These are phyloP conservation scores for Pseudotsuga menziesii DNA, from an alignment of 75 land plant species.

Conservation along the genomic window DNA sequence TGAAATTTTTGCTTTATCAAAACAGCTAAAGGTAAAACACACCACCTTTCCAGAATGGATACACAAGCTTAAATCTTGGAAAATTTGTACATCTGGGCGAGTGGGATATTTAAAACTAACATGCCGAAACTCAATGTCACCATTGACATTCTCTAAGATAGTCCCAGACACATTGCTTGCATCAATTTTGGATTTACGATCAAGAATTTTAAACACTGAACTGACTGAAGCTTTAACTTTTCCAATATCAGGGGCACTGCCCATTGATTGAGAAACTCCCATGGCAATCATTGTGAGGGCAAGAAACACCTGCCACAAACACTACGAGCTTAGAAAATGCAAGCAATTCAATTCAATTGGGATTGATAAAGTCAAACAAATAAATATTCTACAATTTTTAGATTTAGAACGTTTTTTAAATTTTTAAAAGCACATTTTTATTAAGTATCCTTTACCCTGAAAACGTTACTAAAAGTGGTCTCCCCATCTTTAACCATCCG, in stretches of 20 bases:
- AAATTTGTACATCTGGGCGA: conserved; percentile 28
- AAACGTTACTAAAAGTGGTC: conserved; percentile 57
- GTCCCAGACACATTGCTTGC: conserved; percentile 16
- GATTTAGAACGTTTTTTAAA: no score
- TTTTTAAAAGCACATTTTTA: no score
- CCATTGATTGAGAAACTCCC: conserved; percentile 32
- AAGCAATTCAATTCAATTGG: no score
- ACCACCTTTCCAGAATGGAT: conserved; percentile 33
- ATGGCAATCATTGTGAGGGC: conserved; percentile 37
- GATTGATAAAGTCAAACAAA: no score
- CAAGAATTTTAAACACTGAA: conserved; percentile 36
- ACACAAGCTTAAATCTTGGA: conserved; percentile 22
- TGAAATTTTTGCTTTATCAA: conserved; percentile 7
- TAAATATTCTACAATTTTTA: no score
- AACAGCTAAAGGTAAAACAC: not conserved
- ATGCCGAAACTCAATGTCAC: conserved; percentile 33
- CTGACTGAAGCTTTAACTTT: conserved; percentile 31
- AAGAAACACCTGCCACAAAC: not conserved
- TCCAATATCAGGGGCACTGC: conserved; percentile 30
- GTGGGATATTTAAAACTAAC: conserved; percentile 44
- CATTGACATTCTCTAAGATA: conserved; percentile 10
- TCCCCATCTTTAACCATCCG: conserved; percentile 45
- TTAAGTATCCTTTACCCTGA: conserved; percentile 38
- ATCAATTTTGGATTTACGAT: conserved; percentile 38
- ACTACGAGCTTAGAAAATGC: no score